Base-by-base conservation (phyloP, 768 basidiomycete genomes). In the Candolleomyces efflorescens region DNA sequence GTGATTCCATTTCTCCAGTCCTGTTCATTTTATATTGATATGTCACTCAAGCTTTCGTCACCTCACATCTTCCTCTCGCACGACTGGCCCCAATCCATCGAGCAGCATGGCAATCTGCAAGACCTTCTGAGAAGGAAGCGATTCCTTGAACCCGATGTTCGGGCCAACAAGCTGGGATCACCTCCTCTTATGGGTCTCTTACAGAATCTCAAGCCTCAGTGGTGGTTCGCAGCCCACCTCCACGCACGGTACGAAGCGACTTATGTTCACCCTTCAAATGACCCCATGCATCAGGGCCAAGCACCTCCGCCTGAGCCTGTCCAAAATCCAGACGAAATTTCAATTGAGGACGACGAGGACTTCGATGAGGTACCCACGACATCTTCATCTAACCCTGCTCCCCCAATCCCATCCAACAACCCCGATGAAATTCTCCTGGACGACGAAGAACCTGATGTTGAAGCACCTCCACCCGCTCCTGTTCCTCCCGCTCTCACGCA, bases 161-260 rank as follows among this genome's bases (percentile, higher is more conserved):
- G 72, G 13, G 63, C 73, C 36, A 87, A 90, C 37, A 77, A 72
- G 12, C 82, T 97, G 12, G 96, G 95, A 23, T 95, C 92, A 0
- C 93, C 90, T 15, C 94, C 94, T 6, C 74, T 96, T 37, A 86
- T 90, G 79, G 84, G 83, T 12, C 76, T 98, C 0, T 72, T 98
- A 22, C 75, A 73, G 32, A 86, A 78, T 23, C 76, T 97, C 32
- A 78, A 82, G 64, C 95, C 95, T 0, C 65, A 78, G 47, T 89
- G 92, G 84, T 98, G 95, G 96, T 97, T 97, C 69, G 72, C 92
- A 3, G 95, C 94, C 0, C 96, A 98, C 71, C 65, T 98, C 51
- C 96, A 98, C 66, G 85, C 87, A 49, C 86, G 89, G 52, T 98
- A 89, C 64, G 87, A 93, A 59, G 95, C 93, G 2, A 69, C 73